Base-by-base conservation (phyloP, 768 basidiomycete genomes). In the Tricholomella constricta region DNA sequence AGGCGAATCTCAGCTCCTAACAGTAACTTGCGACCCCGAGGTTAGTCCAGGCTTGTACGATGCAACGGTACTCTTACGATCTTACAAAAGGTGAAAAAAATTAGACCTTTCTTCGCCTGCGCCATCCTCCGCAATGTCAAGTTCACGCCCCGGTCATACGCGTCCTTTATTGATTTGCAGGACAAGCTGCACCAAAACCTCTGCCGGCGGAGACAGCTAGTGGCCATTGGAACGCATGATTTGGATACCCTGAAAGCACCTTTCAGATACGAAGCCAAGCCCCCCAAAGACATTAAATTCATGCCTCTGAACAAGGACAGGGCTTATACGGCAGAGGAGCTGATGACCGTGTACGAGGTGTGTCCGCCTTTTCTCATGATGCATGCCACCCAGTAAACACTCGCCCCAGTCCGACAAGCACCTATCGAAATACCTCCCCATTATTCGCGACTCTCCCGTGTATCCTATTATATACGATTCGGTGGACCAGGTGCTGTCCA, bases 111-210 rank as follows among this genome's bases (percentile, higher is more conserved):
- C 72, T 94, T 98, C 63, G 94, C 93, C 5, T 88, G 88, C 51
- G 95, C 94, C 9, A 77, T 98, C 52, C 79, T 99, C 42, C 90
- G 97, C 57, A 89, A 95, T 63, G 73, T 98, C 64, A 85, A 84
- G 60, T 95, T 99, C 75, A 92, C 91, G 25, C 84, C 84, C 37
- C 79, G 81, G 46, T 94, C 91, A 34, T 98, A 98, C 67, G 90
- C 89, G 22, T 94, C 92, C 56, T 98, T 99, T 82, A 96, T 99
- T 62, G 97, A 98, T 66, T 76, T 99, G n/a, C 97, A 99, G 73
- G 97, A 99, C 67, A 99, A 98, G 71, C 79, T 99, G 45, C 97
- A 99, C 67, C 90, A 95, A 65, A 99, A 99, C 70, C 82, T 99
- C 29, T 94, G 92, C 64, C 79, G 97, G 52, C 78, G 89, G 58